Evolutionary conservation across 345 rosid genomes (phyloP).

Genomic region (Limnanthes douglasii): DNA sequence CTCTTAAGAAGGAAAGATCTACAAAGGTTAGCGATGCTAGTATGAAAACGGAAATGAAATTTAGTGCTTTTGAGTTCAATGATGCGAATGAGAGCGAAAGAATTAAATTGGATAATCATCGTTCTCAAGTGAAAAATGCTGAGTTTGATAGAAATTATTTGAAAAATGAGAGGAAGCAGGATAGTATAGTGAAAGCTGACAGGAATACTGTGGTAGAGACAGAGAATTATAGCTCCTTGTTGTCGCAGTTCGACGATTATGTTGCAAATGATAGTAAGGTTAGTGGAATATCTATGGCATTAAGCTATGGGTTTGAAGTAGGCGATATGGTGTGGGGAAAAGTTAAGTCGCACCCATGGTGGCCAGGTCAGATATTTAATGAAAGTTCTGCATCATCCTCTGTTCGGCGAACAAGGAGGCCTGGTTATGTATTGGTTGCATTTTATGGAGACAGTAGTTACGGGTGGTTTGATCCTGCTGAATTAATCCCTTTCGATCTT

Average conservation of each 20-base stretch:
- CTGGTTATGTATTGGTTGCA: conserved; percentile 83
- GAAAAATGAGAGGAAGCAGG: not conserved
- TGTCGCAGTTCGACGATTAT: conserved; percentile 80
- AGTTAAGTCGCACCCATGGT: conserved; percentile 98
- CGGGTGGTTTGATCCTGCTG: conserved; percentile 99
- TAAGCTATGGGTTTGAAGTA: conserved; percentile 70
- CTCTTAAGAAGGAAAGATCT: conserved; percentile 15
- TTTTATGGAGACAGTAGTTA: conserved; percentile 98
- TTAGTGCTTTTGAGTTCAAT: conserved; percentile 14
- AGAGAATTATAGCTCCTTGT: conserved; percentile 17
- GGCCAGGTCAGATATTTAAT: conserved; percentile 98
- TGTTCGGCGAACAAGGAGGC: conserved; percentile 72
- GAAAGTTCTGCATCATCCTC: conserved; percentile 73
- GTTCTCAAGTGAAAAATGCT: too few relatives aligned
- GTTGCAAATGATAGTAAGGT: conserved; percentile 71
- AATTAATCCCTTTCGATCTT: conserved; percentile 70
- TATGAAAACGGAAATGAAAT: conserved; percentile 8
- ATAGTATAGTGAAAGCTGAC: not conserved
- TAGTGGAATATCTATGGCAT: conserved; percentile 50
- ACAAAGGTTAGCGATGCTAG: conserved; percentile 8
- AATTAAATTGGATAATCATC: too few relatives aligned
- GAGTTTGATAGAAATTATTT: too few relatives aligned
- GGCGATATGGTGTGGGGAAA: conserved; percentile 99
- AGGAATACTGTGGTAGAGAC: conserved; percentile 3
- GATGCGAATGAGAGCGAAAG: conserved; percentile 1